Evolutionary conservation across 2,329 filamentous ascomycete genomes (phyloP).

Genomic region (Penicillium nordicum): DNA sequence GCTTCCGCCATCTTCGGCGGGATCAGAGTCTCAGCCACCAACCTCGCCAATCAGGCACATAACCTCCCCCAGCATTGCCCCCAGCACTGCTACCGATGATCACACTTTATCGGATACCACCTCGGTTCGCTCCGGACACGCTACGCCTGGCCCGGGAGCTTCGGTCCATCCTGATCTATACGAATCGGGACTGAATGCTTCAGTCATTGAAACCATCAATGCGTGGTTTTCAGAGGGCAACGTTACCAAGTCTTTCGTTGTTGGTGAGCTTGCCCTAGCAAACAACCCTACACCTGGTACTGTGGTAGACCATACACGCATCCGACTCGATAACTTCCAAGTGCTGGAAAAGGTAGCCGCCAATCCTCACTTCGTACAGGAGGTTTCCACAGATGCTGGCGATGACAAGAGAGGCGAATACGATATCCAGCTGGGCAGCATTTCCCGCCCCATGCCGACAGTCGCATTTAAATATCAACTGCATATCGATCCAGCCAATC

Average conservation of each 20-base stretch:
- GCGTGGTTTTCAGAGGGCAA: constrained; percentile 74
- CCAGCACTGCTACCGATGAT: constrained; percentile 52
- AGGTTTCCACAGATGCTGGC: constrained; percentile 48
- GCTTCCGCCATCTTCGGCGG: constrained; percentile 26
- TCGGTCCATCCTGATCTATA: constrained; percentile 78
- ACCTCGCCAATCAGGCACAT: constrained; percentile 40
- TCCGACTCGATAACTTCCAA: constrained; percentile 83
- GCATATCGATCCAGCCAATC: constrained; percentile 61
- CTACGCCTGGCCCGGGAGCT: constrained; percentile 65
- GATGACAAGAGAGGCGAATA: constrained; percentile 71
- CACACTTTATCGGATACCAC: constrained; percentile 78
- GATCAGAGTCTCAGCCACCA: constrained; percentile 27
- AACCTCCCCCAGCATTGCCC: constrained; percentile 49
- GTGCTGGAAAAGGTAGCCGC: constrained; percentile 89
- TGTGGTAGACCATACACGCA: constrained; percentile 54
- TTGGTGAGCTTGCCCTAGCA: constrained; percentile 83
- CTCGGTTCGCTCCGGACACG: constrained; percentile 85
- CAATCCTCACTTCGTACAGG: constrained; percentile 84
- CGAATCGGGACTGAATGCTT: constrained; percentile 76
- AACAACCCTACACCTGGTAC: constrained; percentile 56
- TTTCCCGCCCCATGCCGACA: constrained; percentile 61
- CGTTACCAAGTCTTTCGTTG: constrained; percentile 68
- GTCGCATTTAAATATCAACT: constrained; percentile 92
- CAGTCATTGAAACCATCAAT: constrained; percentile 87
- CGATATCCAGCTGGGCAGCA: constrained; percentile 66